These are phyloP conservation scores for Fraxinus latifolia DNA, from an alignment of 305 asterid genomes.

Conservation along the genomic window DNA sequence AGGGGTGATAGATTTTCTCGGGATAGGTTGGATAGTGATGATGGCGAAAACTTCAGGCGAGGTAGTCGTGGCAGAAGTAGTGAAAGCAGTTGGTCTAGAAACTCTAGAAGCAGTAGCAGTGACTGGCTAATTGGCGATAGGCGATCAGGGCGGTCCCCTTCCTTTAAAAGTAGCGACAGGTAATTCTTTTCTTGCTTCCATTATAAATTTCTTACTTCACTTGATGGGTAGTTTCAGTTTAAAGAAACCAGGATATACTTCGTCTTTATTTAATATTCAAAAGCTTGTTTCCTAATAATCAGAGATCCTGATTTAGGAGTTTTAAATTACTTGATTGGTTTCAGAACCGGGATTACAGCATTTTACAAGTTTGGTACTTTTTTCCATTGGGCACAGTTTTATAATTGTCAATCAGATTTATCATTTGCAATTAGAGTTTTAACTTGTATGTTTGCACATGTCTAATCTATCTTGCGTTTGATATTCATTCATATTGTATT, in stretches of 20 bases:
- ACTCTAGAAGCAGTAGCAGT: conserved; percentile 55
- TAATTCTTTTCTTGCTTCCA: conserved; percentile 20
- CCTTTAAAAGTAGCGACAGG: conserved; percentile 55
- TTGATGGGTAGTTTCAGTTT: background rate
- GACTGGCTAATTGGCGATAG: conserved; percentile 75
- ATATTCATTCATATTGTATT: background rate
- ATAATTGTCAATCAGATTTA: background rate
- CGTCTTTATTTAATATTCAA: background rate
- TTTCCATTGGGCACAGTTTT: background rate
- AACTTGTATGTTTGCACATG: background rate
- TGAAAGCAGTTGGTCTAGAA: conserved; percentile 37
- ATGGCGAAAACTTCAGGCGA: conserved; percentile 36
- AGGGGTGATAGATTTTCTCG: conserved; percentile 51
- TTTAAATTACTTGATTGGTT: background rate
- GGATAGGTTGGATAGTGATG: conserved; percentile 46
- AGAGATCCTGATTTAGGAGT: background rate
- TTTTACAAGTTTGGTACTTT: background rate
- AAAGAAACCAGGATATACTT: background rate
- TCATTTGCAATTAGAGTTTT: background rate
- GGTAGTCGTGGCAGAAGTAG: conserved; percentile 45
- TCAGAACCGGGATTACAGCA: background rate
- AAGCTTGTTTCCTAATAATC: background rate
- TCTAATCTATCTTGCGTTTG: background rate
- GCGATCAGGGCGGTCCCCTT: conserved; percentile 41
- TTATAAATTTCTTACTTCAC: background rate